Conservation (phyloP, 225 moss, liverwort and hornwort species). For the Ulota crispa region DNA sequence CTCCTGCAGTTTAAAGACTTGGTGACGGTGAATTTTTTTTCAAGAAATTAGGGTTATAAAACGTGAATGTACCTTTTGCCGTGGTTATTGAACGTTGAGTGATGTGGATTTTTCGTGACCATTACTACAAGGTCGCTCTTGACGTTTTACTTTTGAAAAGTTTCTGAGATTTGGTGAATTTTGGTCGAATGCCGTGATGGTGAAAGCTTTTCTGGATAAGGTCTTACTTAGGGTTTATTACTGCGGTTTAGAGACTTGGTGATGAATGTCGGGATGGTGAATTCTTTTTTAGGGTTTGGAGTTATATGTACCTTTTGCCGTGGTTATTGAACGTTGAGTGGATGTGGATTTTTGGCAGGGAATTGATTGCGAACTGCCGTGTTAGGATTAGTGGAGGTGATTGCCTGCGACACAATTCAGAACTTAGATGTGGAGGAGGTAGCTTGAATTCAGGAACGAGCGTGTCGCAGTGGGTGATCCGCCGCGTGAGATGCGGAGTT, state of each 20-base stretch:
- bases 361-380: slow-evolving; percentile 4
- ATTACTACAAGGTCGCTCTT: too few species aligned
- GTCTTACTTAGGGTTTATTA: too few species aligned
- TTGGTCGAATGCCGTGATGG: too few species aligned
- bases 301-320: too few species aligned
- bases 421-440: neutral
- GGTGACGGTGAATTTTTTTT: neutral
- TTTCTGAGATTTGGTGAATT: too few species aligned
- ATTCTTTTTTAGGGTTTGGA: neutral
- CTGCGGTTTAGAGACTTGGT: neutral
- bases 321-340: neutral
- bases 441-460: slow-evolving; percentile 1
- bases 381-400: neutral
- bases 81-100: neutral
- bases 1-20: neutral
- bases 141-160: too few species aligned
- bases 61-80: neutral
- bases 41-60: neutral
- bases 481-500: neutral
- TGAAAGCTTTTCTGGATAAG: too few species aligned
- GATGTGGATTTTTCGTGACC: slow-evolving; percentile 18
- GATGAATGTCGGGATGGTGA: neutral
- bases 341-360: slow-evolving; percentile 31
- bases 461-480: neutral
- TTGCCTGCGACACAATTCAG: neutral